Evolutionary conservation across 805 yeast species (phyloP), one percentile per base, ranked within the genome.

Genomic region (Yamadazyma paraphyllophila): DNA sequence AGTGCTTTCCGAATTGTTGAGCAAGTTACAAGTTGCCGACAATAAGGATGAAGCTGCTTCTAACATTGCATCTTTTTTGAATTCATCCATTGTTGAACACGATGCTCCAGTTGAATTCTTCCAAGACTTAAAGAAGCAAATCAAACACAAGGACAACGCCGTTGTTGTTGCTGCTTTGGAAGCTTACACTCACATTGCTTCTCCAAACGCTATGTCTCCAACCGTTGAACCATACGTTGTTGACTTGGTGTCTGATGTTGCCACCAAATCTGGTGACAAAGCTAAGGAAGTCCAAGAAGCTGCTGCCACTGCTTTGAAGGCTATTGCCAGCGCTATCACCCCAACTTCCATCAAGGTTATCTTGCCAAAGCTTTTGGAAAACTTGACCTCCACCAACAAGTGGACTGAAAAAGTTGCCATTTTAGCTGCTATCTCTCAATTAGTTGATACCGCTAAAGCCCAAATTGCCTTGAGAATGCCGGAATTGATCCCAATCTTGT

Each of bases 401-500:
- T 94, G 99, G 99, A 91, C 91, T 65, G 98, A 92, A 81, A 94
- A 94, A 85, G 85, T 85, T 65, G 87, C 96, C 60, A 77, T 91
- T 62, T 80, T 94, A 71, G 81, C 81, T 67, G 86, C 96, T 63
- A 77, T 94, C 65, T 74, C 96, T 57, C 81, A 82, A 59, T 79
- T 92, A 66, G 99, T 94, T 62, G 96, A 88, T 69, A 80, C 89
- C 60, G 97, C 99, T 62, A 92, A 91, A 75, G 86, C 76, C 62
- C 99, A 91, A 81, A 79, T 94, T 60, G 96, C 99, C 61, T 82
- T 94, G 66, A 90, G 99, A 83, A 94, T 94, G 98, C 96, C 98
- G 66, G 98, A 94, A 81, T 83, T 94, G 72, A 92, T 94, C 65
- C 99, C 99, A 74, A 94, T 85, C 59, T 79, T 94, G 65, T 94